phyloP scores from a whole-genome alignment of 805 yeast genomes.

The Kregervanrija delftensis region DNA sequence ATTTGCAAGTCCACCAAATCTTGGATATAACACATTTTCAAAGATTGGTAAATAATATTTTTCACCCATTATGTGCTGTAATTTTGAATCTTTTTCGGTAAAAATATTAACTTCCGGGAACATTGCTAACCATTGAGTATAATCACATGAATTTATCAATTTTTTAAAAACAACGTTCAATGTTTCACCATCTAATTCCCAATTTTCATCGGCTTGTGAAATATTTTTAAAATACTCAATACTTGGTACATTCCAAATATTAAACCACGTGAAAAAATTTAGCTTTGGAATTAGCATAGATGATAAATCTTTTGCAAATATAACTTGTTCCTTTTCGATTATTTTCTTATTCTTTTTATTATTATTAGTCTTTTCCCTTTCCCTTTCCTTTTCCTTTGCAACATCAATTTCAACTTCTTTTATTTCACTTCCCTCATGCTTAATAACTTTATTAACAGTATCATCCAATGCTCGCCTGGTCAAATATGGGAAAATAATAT shows the following conservation, averaged over 20 bases:
- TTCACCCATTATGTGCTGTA: constrained; percentile 50
- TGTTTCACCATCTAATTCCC: constrained; percentile 42
- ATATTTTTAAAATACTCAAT: constrained; percentile 39
- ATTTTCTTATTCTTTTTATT: constrained; percentile 1
- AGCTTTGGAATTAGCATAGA: constrained; percentile 33
- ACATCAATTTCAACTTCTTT: neutral
- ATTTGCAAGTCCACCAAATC: constrained; percentile 55
- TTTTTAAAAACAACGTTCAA: constrained; percentile 28
- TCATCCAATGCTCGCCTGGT: constrained; percentile 22
- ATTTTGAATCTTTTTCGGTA: constrained; percentile 37
- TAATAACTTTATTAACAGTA: constrained; percentile 1
- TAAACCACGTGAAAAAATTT: constrained; percentile 68
- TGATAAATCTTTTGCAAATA: constrained; percentile 22
- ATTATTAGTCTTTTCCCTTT: neutral
- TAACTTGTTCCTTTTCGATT: constrained; percentile 4
- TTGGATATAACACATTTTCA: constrained; percentile 64
- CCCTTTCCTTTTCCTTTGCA: constrained; percentile 3
- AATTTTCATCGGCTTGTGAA: constrained; percentile 60
- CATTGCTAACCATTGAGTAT: constrained; percentile 52
- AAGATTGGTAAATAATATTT: constrained; percentile 56
- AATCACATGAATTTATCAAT: constrained; percentile 27
- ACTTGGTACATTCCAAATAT: constrained; percentile 56
- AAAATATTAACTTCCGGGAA: constrained; percentile 84
- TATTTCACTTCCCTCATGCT: neutral
- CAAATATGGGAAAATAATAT: constrained; percentile 42